Evolutionary conservation across 177 flowering plant species (phyloP).

Genomic region (Vitis hybrid): DNA sequence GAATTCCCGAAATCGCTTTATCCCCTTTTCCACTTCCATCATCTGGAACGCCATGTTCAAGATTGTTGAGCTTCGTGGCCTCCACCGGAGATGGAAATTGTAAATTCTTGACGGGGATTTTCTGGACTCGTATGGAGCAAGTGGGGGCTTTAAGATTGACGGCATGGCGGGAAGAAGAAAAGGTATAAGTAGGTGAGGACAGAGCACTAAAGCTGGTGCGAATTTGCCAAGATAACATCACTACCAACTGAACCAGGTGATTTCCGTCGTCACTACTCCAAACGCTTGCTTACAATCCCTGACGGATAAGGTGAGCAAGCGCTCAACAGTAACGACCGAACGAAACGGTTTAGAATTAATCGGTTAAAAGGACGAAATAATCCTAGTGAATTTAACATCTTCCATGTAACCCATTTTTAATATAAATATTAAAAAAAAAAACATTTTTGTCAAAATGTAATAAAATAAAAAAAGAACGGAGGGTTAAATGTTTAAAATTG

Average conservation of each 20-base stretch:
- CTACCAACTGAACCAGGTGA: background rate
- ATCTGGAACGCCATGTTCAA: background rate
- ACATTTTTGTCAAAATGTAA: no score
- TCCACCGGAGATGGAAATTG: conserved; percentile 7
- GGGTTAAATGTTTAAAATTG: no score
- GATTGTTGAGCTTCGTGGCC: conserved; percentile 1
- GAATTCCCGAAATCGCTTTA: conserved; percentile 44
- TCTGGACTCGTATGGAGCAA: conserved; percentile 10
- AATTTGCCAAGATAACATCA: conserved; percentile 18
- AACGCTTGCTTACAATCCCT: no score
- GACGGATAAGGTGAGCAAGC: no score
- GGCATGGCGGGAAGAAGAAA: conserved; percentile 3
- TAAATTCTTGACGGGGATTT: background rate
- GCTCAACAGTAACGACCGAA: no score
- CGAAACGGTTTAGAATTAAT: no score
- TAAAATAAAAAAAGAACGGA: no score
- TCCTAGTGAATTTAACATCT: no score
- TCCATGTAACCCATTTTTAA: no score
- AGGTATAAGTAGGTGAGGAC: background rate
- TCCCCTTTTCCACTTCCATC: conserved; percentile 16
- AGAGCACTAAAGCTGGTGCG: conserved; percentile 7
- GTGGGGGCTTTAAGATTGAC: background rate
- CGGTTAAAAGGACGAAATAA: no score
- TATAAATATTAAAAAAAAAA: no score
- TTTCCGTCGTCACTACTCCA: no score